Evolutionary conservation across 768 basidiomycete species (phyloP).

Genomic region (Russula virescens): DNA sequence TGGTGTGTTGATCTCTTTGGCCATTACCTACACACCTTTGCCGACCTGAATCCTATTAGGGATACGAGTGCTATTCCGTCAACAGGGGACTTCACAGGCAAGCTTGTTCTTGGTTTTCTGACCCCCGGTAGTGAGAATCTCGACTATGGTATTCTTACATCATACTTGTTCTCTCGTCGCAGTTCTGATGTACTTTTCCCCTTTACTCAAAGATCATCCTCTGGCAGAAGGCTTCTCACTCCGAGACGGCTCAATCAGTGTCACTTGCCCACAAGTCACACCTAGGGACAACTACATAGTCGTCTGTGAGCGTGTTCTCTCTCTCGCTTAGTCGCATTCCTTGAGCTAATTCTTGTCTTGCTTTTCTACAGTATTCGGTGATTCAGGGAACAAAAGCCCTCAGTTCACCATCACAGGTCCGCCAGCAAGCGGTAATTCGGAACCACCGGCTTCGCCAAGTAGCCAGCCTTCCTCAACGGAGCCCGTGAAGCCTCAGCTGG

Average conservation of each 20-base stretch:
- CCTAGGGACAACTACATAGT: conserved; percentile 40
- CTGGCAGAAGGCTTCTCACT: conserved; percentile 40
- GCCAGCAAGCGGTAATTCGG: neutral
- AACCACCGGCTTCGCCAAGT: neutral
- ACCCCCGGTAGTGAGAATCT: conserved; percentile 36
- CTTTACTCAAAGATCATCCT: conserved; percentile 34
- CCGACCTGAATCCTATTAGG: neutral
- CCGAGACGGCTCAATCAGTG: conserved; percentile 33
- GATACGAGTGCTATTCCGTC: conserved; percentile 36
- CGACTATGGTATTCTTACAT: conserved; percentile 41
- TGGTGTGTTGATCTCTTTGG: conserved; percentile 33
- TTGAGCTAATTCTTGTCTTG: neutral
- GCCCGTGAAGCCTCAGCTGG: neutral
- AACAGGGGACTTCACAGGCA: conserved; percentile 35
- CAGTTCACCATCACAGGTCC: conserved; percentile 14
- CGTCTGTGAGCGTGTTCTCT: conserved; percentile 38
- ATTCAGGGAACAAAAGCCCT: conserved; percentile 21
- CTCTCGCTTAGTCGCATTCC: neutral
- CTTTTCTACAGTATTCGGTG: conserved; percentile 10
- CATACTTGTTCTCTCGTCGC: too few relatives aligned
- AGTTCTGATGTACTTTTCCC: neutral
- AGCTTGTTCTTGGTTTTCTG: conserved; percentile 42
- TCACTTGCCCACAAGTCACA: conserved; percentile 37
- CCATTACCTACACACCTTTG: neutral
- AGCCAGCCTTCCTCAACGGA: neutral